These are phyloP conservation scores for Paramecium caudatum DNA, from an alignment of 73 alveolate species.

Conservation along the genomic window DNA sequence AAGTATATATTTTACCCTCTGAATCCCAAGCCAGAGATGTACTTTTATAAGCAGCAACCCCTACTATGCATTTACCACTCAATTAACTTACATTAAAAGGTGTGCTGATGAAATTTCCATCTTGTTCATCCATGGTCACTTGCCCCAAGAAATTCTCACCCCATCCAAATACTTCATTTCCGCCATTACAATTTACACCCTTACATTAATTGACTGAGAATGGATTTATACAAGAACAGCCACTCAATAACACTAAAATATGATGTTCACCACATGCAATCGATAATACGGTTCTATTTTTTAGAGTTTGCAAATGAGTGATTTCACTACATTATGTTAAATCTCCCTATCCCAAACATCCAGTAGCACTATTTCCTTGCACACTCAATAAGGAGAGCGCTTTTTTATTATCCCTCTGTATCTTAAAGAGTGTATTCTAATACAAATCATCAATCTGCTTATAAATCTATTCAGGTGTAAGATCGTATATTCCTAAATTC, in stretches of 20 bases:
- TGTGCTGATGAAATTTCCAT: conserved; percentile 25
- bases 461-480: conserved; percentile 51
- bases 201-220: not conserved
- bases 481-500: not conserved
- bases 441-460: conserved; percentile 29
- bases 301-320: not conserved
- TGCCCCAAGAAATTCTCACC: conserved; percentile 63
- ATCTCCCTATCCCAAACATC: conserved; percentile 61
- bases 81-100: conserved; percentile 14
- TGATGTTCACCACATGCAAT: conserved; percentile 57
- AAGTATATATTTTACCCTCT: conserved; percentile 2
- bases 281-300: conserved; percentile 43
- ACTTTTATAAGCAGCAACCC: conserved; percentile 41
- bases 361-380: conserved; percentile 42
- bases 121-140: not conserved
- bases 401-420: conserved; percentile 9
- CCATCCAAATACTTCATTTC: conserved; percentile 64
- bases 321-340: not conserved
- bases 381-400: not conserved
- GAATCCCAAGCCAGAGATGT: conserved; percentile 48
- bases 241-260: conserved; percentile 15
- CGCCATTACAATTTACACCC: conserved; percentile 7
- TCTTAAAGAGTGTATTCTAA: not conserved
- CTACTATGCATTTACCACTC: not conserved
- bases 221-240: conserved; percentile 61